Evolutionary conservation across 108 stramenopile species (phyloP).

Genomic region (Skeletonema costatum): DNA sequence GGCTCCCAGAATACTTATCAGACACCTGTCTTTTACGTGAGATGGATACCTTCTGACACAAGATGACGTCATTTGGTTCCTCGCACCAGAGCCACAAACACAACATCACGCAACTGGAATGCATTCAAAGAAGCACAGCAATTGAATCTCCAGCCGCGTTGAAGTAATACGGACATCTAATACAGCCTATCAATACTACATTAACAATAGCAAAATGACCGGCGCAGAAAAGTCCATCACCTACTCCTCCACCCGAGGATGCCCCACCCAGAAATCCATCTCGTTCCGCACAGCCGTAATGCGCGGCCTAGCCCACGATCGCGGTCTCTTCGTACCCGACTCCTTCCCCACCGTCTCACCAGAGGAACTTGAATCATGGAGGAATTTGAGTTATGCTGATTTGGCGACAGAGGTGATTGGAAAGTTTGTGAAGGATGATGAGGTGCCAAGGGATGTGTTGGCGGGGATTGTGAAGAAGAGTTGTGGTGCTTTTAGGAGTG

Average conservation of each 20-base stretch:
- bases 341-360: slow-evolving; percentile 73
- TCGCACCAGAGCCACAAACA: background rate
- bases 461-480: slow-evolving; percentile 86
- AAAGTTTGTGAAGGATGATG: slow-evolving; percentile 91
- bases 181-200: background rate
- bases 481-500: slow-evolving; percentile 85
- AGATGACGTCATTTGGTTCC: background rate
- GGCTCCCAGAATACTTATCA: background rate
- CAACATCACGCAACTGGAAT: background rate
- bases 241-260: slow-evolving; percentile 95
- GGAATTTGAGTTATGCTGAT: slow-evolving; percentile 68
- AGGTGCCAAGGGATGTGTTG: slow-evolving; percentile 86
- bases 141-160: background rate
- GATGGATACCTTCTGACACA: background rate
- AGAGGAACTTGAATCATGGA: slow-evolving; percentile 84
- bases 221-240: slow-evolving; percentile 59
- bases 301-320: slow-evolving; percentile 94
- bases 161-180: background rate
- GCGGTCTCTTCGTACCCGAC: slow-evolving; percentile 97
- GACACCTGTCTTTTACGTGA: background rate
- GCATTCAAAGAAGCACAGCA: background rate
- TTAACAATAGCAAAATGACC: background rate
- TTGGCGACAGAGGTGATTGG: slow-evolving; percentile 90
- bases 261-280: slow-evolving; percentile 69
- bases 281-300: slow-evolving; percentile 94